A percentile compares a stretch with the other conserved stretches of the same genome.
Conservation (phyloP, 129 eudicot species). For the Calendula officinalis region DNA sequence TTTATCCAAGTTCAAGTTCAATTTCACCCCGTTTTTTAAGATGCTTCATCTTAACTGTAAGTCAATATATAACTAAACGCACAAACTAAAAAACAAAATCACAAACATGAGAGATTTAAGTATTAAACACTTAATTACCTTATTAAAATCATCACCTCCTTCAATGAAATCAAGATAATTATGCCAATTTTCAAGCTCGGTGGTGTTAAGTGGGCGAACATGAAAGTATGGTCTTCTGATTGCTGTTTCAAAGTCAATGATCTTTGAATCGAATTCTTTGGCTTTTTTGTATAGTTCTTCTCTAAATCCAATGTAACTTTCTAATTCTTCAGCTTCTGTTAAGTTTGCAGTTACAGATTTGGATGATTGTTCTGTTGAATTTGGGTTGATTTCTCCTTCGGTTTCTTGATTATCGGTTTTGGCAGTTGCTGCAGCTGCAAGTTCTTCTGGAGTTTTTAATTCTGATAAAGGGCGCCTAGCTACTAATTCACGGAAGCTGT, state of each 20-base stretch:
- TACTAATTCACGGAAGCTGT: slow-evolving; percentile 92
- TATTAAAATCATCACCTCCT: slow-evolving; percentile 79
- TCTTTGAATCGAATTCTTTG: slow-evolving; percentile 88
- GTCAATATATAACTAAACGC: slow-evolving; percentile 91
- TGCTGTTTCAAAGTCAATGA: slow-evolving; percentile 93
- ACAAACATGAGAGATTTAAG: slow-evolving; percentile 27
- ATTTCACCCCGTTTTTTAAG: slow-evolving; percentile 65
- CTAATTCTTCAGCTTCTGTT: slow-evolving; percentile 95
- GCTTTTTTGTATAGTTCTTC: slow-evolving; percentile 94
- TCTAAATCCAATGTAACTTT: slow-evolving; percentile 85
- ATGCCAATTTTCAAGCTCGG: slow-evolving; percentile 99
- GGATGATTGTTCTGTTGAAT: slow-evolving; percentile 48
- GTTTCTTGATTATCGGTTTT: slow-evolving; percentile 42
- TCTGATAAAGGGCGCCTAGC: slow-evolving; percentile 90
- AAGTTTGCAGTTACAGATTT: slow-evolving; percentile 67
- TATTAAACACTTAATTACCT: slow-evolving; percentile 63
- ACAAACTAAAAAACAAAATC: slow-evolving; percentile 37
- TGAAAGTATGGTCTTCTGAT: slow-evolving; percentile 98
- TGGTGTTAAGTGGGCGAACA: slow-evolving; percentile 83
- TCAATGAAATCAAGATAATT: slow-evolving; percentile 92
- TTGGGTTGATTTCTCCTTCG: slow-evolving; percentile 74
- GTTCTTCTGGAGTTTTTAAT: slow-evolving; percentile 83
- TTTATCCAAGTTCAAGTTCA: slow-evolving; percentile 72
- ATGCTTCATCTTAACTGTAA: slow-evolving; percentile 99
- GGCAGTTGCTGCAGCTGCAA: slow-evolving; percentile 50